A percentile compares a stretch with the other conserved stretches of the same genome.
Evolutionary conservation across 179 eudicot species (phyloP).

Genomic region (Amaranthus tricolor): DNA sequence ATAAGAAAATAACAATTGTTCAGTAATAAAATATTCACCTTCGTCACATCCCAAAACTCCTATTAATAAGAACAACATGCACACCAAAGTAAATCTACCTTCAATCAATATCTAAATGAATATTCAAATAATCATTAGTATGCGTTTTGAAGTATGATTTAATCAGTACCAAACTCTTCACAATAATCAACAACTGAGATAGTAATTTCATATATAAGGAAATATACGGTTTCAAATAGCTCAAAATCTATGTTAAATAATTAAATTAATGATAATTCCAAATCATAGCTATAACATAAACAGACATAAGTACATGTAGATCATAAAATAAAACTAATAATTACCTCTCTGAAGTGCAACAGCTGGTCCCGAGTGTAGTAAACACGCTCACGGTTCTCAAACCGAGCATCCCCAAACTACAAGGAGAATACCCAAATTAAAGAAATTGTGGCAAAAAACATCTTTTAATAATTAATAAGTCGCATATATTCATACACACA

Average conservation of each 20-base stretch:
- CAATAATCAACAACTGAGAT: not conserved
- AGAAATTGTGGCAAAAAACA: not conserved
- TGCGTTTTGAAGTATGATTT: too few relatives aligned
- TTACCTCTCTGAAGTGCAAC: constrained; percentile 83
- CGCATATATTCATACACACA: not conserved
- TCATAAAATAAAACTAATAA: not conserved
- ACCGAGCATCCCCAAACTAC: constrained; percentile 76
- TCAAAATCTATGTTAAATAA: not conserved
- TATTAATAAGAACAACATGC: not conserved
- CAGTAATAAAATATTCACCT: not conserved
- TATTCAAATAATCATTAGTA: too few relatives aligned
- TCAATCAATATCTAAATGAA: not conserved
- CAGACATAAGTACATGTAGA: not conserved
- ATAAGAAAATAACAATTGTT: not conserved
- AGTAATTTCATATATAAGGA: not conserved
- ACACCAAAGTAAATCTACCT: not conserved
- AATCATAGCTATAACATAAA: too few relatives aligned
- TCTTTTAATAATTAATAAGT: too few relatives aligned
- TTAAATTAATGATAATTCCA: not conserved
- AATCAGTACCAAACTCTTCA: not conserved
- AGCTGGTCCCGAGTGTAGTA: constrained; percentile 74
- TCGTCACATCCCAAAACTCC: too few relatives aligned
- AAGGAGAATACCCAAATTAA: constrained; percentile 17
- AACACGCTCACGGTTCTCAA: constrained; percentile 73
- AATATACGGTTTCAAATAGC: not conserved